Base-by-base conservation (phyloP, 2,329 filamentous ascomycete genomes). In the Nigrospora osmanthi region DNA sequence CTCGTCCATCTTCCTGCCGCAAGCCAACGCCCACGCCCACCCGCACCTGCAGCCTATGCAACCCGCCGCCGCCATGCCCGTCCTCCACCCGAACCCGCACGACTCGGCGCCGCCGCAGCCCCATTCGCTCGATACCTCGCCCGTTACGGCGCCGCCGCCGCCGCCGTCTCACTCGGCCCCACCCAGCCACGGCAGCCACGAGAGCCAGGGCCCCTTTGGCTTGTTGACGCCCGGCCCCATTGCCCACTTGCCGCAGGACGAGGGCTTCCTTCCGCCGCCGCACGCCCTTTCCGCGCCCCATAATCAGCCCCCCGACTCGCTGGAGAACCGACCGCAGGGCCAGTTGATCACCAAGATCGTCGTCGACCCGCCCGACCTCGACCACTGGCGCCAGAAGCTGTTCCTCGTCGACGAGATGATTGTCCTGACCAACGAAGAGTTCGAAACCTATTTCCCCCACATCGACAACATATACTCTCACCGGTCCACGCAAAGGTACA, bases 401-500 rank as follows among this genome's bases (percentile, higher is more conserved):
- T 91, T 90, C 61, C 74, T 86, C 56, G 81, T 89, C n/a, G 79
- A 88, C 53, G 81, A 85, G 38, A 77, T 75, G 38, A 84, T 90
- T 47, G 76, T 82, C 12, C 64, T 91, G 53, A 87, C 77, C 30
- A 80, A 89, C 60, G 83, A 89, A 50, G 76, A 90, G 81, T 89
- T 86, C 59, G 78, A 87, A 57, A 88, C 79, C 7, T 91, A 90
- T 63, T 90, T 89, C 56, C 85, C 86, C 0, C 86, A 90, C 62
- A 76, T 91, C 53, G 87, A 90, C 68, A 90, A 90, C 60, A 78
- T 90, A 54, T 91, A 89, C 65, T 90, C 86, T 23, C 87, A 89
- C 65, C 83, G 86, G 49, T 89, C 86, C 2, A 89, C 86, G 3
- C 87, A 90, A 60, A 75, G 75, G 44, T 89, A 89, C 63, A 90